A percentile compares a stretch with the other conserved stretches of the same genome.
These are phyloP conservation scores for Mycena venus DNA, from an alignment of 768 basidiomycete species.

Conservation along the genomic window DNA sequence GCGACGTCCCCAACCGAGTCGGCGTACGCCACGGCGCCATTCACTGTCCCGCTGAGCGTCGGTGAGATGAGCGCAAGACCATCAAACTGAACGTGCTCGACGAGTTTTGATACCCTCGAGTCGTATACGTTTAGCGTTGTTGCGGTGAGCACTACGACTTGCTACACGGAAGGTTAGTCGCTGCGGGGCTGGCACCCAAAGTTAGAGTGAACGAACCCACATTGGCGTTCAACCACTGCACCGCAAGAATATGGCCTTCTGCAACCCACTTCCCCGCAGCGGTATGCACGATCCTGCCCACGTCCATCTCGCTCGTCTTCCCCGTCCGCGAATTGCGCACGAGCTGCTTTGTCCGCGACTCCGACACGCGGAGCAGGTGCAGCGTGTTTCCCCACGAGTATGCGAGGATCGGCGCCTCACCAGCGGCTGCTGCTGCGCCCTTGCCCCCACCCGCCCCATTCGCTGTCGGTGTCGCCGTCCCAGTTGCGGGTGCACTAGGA, in stretches of 20 bases:
- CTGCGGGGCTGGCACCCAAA: constrained; percentile 8
- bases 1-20: constrained; percentile 68
- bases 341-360: constrained; percentile 65
- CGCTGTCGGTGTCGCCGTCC: constrained; percentile 31
- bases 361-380: constrained; percentile 75
- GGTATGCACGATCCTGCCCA: constrained; percentile 76
- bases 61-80: constrained; percentile 69
- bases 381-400: constrained; percentile 88
- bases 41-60: constrained; percentile 59
- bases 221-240: constrained; percentile 91
- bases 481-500: constrained; percentile 60
- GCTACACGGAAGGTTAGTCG: constrained; percentile 55
- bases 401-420: constrained; percentile 72
- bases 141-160: constrained; percentile 75
- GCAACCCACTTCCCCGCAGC: constrained; percentile 71
- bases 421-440: neutral
- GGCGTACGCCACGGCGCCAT: constrained; percentile 60
- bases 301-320: constrained; percentile 69
- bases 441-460: constrained; percentile 40
- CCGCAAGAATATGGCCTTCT: constrained; percentile 72
- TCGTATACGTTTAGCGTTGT: constrained; percentile 79
- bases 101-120: constrained; percentile 61
- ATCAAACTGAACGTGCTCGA: constrained; percentile 76
- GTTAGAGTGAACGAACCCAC: constrained; percentile 68
- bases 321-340: constrained; percentile 69